Evolutionary conservation across 75 land plant species (phyloP), one percentile per base, ranked within the genome.

Genomic region (Pseudotsuga menziesii): DNA sequence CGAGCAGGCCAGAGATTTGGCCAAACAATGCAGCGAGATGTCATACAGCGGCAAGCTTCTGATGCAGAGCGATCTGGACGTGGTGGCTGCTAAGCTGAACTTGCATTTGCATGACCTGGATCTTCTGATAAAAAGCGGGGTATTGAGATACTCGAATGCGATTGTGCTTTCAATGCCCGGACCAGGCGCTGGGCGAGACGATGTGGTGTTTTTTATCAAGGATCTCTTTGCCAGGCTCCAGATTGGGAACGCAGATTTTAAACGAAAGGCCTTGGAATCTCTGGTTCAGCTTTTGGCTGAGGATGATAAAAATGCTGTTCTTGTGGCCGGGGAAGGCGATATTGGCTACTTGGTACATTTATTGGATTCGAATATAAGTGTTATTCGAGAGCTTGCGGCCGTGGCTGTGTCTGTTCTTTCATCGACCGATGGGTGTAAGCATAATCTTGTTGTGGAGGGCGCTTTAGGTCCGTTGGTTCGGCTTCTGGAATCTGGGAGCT

Each of bases 31-130:
- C 80, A 52, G 29, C 52, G 75, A 61, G n/a, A 80, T 79, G 25
- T 82, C 54, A 54, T 74, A 84, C 64, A 81, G 80, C 56, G 97
- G 95, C 0, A 90, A 90, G 85, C 95, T 94, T 25, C 83, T 77
- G 22, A 88, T 89, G 82, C 97, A 94, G 85, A 83, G 85, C 77
- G 87, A 92, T 85, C 83, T 94, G 77, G 97, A 94, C 81, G 79
- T 86, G 35, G 80, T 89, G 48, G 78, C 88, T 29, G 71, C 87
- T 23, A 80, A 88, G 12, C 88, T 94, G 67, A 79, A 84, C 60
- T 72, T 79, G 26, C 88, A 85, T 55, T 83, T 90, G 58, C 91
- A 82, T 36, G 93, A 94, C 78, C 80, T 86, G 70, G 82, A 87
- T 25, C 61, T 94, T 35, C 79, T 94, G 63, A 81, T 92, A 56